Evolutionary conservation across 345 rosid species (phyloP).

Genomic region (Acer negundo): DNA sequence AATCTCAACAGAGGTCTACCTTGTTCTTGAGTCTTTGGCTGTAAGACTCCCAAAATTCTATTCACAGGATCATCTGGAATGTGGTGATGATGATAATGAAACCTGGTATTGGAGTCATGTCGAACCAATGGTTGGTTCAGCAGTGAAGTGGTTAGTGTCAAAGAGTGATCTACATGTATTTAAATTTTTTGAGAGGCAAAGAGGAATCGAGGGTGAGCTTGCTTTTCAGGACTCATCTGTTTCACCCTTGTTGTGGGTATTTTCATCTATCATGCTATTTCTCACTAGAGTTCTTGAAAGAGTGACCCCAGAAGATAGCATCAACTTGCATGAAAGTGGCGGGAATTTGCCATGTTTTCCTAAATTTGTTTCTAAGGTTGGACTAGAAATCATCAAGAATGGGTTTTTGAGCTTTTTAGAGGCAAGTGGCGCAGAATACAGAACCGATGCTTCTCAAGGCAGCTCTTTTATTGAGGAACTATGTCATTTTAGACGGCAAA

Average conservation of each 20-base stretch:
- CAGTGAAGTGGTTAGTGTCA: slow-evolving; percentile 64
- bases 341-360: slow-evolving; percentile 70
- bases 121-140: slow-evolving; percentile 72
- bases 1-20: slow-evolving; percentile 68
- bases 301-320: slow-evolving; percentile 44
- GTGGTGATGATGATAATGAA: slow-evolving; percentile 31
- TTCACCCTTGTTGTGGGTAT: slow-evolving; percentile 65
- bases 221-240: slow-evolving; percentile 29
- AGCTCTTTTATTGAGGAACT: slow-evolving; percentile 55
- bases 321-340: slow-evolving; percentile 29
- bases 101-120: slow-evolving; percentile 86
- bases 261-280: slow-evolving; percentile 64
- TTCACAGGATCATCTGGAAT: slow-evolving; percentile 34
- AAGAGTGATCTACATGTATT: slow-evolving; percentile 38
- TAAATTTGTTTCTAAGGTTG: slow-evolving; percentile 85
- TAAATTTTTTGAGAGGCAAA: slow-evolving; percentile 38
- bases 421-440: slow-evolving; percentile 26
- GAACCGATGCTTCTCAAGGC: slow-evolving; percentile 33
- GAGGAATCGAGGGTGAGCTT: slow-evolving; percentile 31
- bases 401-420: slow-evolving; percentile 50
- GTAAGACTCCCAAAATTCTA: slow-evolving; percentile 67
- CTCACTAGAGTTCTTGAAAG: slow-evolving; percentile 69
- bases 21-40: slow-evolving; percentile 76
- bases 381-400: slow-evolving; percentile 64
- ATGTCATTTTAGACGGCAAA: slow-evolving; percentile 54